These are phyloP conservation scores for Neonectria ditissima DNA, from an alignment of 2,329 filamentous ascomycete species.

Conservation along the genomic window DNA sequence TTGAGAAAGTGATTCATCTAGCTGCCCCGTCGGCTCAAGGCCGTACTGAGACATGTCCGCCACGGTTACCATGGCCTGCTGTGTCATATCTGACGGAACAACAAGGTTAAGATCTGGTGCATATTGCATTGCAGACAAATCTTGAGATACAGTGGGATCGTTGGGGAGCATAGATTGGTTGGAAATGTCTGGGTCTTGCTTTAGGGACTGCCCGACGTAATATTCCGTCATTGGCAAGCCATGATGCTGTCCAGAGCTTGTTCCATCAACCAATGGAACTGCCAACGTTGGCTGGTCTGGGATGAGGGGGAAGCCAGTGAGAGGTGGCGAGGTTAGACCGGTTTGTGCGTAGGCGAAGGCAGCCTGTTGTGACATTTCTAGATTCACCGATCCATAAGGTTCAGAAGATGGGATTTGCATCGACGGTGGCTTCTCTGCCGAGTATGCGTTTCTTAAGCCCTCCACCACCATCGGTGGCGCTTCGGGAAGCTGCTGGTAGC, in stretches of 20 bases:
- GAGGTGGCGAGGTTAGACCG: conserved; percentile 33
- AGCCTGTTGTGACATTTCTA: conserved; percentile 31
- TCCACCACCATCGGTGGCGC: conserved; percentile 41
- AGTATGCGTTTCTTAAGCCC: conserved; percentile 48
- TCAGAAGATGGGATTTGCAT: conserved; percentile 39
- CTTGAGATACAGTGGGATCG: conserved; percentile 35
- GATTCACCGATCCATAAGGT: conserved; percentile 29
- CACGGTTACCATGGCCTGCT: conserved; percentile 29
- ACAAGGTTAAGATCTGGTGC: conserved; percentile 30
- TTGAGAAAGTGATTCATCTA: conserved; percentile 27
- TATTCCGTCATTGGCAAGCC: conserved; percentile 36
- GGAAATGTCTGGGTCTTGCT: conserved; percentile 36
- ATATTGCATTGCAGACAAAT: conserved; percentile 38
- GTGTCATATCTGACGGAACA: conserved; percentile 28
- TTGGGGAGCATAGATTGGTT: conserved; percentile 30
- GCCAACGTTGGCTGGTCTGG: conserved; percentile 33
- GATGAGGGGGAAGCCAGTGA: conserved; percentile 39
- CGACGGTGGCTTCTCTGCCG: conserved; percentile 44
- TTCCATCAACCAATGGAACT: conserved; percentile 32
- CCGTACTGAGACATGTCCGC: conserved; percentile 36
- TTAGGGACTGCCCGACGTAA: conserved; percentile 35
- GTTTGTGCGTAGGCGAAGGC: conserved; percentile 35
- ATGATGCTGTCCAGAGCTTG: conserved; percentile 30
- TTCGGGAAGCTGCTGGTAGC: conserved; percentile 50
- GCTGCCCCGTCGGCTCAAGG: conserved; percentile 28